Evolutionary conservation across 306 rosid genomes (phyloP), one percentile per base, ranked within the genome.

Genomic region (Cucurbita pepo): DNA sequence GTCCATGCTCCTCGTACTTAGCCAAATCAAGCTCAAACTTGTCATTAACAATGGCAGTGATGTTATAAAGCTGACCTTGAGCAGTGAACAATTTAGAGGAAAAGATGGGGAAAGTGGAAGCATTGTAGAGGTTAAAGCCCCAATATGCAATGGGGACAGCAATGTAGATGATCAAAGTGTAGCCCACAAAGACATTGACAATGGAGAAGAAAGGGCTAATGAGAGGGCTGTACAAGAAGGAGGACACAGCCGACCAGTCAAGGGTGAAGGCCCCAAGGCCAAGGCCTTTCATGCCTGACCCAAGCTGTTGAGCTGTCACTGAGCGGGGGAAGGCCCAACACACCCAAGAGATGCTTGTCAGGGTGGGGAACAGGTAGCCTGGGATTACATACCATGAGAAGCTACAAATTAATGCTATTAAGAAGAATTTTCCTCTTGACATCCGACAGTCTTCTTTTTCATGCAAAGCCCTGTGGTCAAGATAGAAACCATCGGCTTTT

Each of bases 281-380:
- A 41, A 72, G 76, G 41, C 63, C 76, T 40, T 18, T 38, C 37
- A 53, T 36, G 53, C 76, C 76, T 4, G 64, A 72, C 21, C 76
- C 76, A 7, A 72, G 59, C 7, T 72, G 76, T 16, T 72, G 76
- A 11, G 76, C 76, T 5, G 63, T 72, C 38, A 72, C 60, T 7
- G 38, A 53, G 37, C 3, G 8, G 22, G 62, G 63, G 18, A 36
- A 72, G 13, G 63, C 48, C 76, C 62, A 72, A 15, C 76, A 72
- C 7, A 72, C 65, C 91, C 92, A 92, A 69, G 96, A 92, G 56
- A 92, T 86, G 88, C 11, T 88, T 36, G 95, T 75, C n/a, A 92
- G 92, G 13, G 95, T 88, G 61, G 89, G 11, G 82, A 92, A 89
- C 16, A 92, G 74, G 86, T 78, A 86, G 51, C 96, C 96, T 11